Evolutionary conservation across 2,329 filamentous ascomycete species (phyloP).

Genomic region (Ceratocystis huliohia): DNA sequence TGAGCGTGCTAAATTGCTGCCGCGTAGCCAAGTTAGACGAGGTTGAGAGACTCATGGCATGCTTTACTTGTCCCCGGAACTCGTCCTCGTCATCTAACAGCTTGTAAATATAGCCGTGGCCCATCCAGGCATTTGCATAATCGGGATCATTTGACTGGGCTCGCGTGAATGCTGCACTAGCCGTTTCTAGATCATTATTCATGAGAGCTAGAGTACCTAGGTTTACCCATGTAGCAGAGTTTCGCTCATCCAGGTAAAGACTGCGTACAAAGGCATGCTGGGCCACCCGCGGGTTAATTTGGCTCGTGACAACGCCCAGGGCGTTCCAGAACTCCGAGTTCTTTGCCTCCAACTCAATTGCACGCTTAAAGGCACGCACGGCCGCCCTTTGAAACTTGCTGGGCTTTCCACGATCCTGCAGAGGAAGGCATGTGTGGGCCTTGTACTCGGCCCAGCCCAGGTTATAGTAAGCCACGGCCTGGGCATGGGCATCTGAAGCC

Average conservation of each 20-base stretch:
- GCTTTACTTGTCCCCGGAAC: slow-evolving; percentile 74
- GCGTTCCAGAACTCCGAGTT: slow-evolving; percentile 98
- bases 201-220: slow-evolving; percentile 74
- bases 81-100: slow-evolving; percentile 62
- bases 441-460: slow-evolving; percentile 86
- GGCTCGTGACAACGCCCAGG: slow-evolving; percentile 78
- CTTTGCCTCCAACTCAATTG: slow-evolving; percentile 87
- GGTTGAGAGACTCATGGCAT: slow-evolving; percentile 85
- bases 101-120: slow-evolving; percentile 75
- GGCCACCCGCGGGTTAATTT: slow-evolving; percentile 71
- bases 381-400: slow-evolving; percentile 65
- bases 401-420: slow-evolving; percentile 40
- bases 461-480: slow-evolving; percentile 95
- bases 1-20: slow-evolving; percentile 63
- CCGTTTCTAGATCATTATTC: slow-evolving; percentile 71
- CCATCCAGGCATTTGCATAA: slow-evolving; percentile 85
- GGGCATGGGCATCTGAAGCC: slow-evolving; percentile 65
- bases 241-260: slow-evolving; percentile 82
- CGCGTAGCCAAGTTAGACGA: slow-evolving; percentile 61
- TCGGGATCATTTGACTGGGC: slow-evolving; percentile 92
- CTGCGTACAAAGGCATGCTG: slow-evolving; percentile 91
- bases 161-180: slow-evolving; percentile 77
- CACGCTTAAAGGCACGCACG: slow-evolving; percentile 82
- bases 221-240: slow-evolving; percentile 78
- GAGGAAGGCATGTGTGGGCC: slow-evolving; percentile 55